These are phyloP conservation scores for Lycium barbarum DNA, from an alignment of 257 asterid species.

Conservation along the genomic window DNA sequence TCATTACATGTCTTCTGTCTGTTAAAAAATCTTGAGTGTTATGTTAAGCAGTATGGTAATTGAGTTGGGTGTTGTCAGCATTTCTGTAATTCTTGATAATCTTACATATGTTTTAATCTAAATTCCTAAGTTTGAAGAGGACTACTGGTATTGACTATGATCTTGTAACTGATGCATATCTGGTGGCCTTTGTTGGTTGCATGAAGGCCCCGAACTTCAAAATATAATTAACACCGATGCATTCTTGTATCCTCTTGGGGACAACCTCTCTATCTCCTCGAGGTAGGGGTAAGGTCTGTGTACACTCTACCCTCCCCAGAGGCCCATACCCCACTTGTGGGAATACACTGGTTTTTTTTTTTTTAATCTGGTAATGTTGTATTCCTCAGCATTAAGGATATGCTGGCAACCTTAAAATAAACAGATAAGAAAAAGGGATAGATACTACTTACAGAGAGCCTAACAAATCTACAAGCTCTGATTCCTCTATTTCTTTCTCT, in stretches of 20 bases:
- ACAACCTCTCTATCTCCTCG: too few species aligned
- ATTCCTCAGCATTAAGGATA: too few species aligned
- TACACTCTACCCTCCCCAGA: too few species aligned
- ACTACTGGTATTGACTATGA: background rate
- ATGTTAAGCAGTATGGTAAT: background rate
- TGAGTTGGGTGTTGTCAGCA: background rate
- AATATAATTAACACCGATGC: background rate
- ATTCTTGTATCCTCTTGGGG: background rate
- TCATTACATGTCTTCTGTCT: slow-evolving; percentile 1
- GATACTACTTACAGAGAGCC: too few species aligned
- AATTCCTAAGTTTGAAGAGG: background rate
- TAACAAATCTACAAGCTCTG: too few species aligned
- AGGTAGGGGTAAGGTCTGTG: too few species aligned
- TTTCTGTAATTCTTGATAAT: background rate
- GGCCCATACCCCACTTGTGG: too few species aligned
- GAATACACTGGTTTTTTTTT: too few species aligned
- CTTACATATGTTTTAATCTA: background rate
- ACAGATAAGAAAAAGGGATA: too few species aligned
- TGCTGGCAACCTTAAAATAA: too few species aligned
- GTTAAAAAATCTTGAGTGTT: background rate
- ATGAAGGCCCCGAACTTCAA: background rate
- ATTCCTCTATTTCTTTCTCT: too few species aligned
- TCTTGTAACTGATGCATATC: background rate
- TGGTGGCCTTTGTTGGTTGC: slow-evolving; percentile 2
- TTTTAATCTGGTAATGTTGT: too few species aligned